Base-by-base conservation (phyloP, 2,329 filamentous ascomycete species). In the Orbilia oligospora region DNA sequence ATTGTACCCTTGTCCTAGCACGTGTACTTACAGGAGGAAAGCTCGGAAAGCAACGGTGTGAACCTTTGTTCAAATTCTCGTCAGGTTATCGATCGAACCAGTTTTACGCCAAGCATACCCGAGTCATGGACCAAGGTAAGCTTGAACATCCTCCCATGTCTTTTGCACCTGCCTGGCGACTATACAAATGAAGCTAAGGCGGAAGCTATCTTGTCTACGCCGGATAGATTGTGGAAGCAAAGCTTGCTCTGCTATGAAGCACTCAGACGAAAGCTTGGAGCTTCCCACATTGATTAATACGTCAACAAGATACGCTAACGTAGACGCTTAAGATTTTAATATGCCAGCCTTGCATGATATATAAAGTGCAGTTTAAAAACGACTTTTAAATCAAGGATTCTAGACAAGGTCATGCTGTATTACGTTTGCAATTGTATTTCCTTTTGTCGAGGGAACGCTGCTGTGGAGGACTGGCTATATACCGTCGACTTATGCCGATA, bases 171-270 rank as follows among this genome's bases (percentile, higher is more conserved):
- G 24, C n/a, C 27, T 58, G 9, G 36, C 38, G 51, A 67, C 12
- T 22, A 1, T 9, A 22, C 9, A 33, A 56, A 68, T 51, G 41
- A 71, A 49, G 72, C 72, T 76, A 76, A 76, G 72, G 58, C 72
- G 72, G 72, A 76, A 65, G 24, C 56, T 5, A 44, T 36, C 20
- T 33, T 41, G 27, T 18, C 55, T 55, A 44, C 48, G 66, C 72
- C 72, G 72, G 27, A 30, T 51, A 51, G 1, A 46, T 44, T 58
- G 24, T 14, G 20, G 24, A 33, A 27, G 51, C 9, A 58, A 61
- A 33, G 30, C 30, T 64, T 64, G 24, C 41, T 18, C 20, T 46
- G 6, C 24, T 3, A 41, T 9, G 36, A 2, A 38, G 2, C 10
- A 14, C 38, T 46, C 56, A 27, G 3, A 64, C 4, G 20, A 46